phyloP scores from a whole-genome alignment of 345 rosid genomes.

The Eucalyptus regnans region DNA sequence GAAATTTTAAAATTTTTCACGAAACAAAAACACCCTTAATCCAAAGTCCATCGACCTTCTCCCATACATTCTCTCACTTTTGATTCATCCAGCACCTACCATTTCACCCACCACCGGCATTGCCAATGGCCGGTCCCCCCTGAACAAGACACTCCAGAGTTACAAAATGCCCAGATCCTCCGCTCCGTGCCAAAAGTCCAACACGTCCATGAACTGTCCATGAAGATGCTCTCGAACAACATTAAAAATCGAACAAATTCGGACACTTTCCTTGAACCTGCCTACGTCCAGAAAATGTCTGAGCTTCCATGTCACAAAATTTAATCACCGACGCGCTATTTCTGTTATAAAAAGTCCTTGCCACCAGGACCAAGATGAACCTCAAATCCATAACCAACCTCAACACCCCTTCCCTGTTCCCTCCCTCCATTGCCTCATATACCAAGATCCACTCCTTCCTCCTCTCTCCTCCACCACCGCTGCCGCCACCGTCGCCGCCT shows the following conservation, averaged over 20 bases:
- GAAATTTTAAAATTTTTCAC: rapidly evolving
- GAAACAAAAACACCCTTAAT: too few relatives aligned
- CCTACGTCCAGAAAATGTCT: neutral
- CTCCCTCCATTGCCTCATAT: neutral
- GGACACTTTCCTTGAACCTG: neutral
- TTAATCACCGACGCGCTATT: neutral
- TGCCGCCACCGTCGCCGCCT: neutral
- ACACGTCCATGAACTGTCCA: neutral
- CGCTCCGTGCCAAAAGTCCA: neutral
- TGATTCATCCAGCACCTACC: neutral
- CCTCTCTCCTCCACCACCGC: neutral
- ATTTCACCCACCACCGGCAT: neutral
- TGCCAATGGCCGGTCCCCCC: neutral
- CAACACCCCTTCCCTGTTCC: neutral
- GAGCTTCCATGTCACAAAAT: neutral
- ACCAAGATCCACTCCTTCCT: neutral
- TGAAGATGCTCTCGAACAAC: neutral
- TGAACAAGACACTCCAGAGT: neutral
- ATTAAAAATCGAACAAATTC: neutral
- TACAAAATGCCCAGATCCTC: neutral
- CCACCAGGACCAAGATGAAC: neutral
- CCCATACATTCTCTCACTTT: neutral
- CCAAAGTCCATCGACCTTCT: neutral
- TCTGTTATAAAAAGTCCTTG: neutral
- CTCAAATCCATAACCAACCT: neutral